Conservation (phyloP, 1,284 basidiomycete genomes). For the Lignosus rhinocerotis region DNA sequence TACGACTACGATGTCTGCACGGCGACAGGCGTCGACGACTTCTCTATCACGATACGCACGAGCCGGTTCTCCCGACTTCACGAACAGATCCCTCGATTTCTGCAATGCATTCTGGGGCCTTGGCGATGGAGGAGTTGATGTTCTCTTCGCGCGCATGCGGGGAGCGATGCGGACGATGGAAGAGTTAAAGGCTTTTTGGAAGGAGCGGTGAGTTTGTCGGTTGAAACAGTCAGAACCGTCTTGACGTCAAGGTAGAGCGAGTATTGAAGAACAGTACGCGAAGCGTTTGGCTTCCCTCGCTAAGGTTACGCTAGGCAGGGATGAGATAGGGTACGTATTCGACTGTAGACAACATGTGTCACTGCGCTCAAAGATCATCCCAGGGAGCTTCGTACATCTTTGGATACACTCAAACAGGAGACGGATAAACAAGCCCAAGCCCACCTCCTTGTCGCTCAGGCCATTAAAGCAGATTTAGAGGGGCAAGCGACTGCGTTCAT, state of each 20-base stretch:
- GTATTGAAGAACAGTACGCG: slow-evolving; percentile 95
- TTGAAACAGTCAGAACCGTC: neutral
- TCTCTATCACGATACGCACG: slow-evolving; percentile 69
- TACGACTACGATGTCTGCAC: slow-evolving; percentile 33
- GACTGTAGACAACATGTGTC: neutral
- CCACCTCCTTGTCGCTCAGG: slow-evolving; percentile 70
- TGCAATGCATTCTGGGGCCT: slow-evolving; percentile 97
- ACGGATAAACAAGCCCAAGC: slow-evolving; percentile 80
- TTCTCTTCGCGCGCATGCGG: slow-evolving; percentile 86
- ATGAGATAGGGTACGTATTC: slow-evolving; percentile 82
- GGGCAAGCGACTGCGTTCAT: slow-evolving; percentile 64
- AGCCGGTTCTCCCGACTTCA: slow-evolving; percentile 50
- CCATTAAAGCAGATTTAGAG: slow-evolving; percentile 82
- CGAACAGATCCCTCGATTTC: slow-evolving; percentile 71
- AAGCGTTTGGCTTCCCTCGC: slow-evolving; percentile 84
- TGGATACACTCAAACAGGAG: slow-evolving; percentile 80
- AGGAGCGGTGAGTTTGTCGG: slow-evolving; percentile 68
- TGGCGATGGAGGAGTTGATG: slow-evolving; percentile 87
- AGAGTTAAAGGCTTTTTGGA: slow-evolving; percentile 85
- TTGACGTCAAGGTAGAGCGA: slow-evolving; percentile 50
- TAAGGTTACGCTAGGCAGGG: slow-evolving; percentile 76
- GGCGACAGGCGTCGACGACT: slow-evolving; percentile 74
- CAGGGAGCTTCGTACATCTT: slow-evolving; percentile 77
- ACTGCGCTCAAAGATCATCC: neutral
- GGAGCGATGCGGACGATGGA: slow-evolving; percentile 87